phyloP scores from a whole-genome alignment of 2,329 filamentous ascomycete genomes.

The Coniochaeta sp. region DNA sequence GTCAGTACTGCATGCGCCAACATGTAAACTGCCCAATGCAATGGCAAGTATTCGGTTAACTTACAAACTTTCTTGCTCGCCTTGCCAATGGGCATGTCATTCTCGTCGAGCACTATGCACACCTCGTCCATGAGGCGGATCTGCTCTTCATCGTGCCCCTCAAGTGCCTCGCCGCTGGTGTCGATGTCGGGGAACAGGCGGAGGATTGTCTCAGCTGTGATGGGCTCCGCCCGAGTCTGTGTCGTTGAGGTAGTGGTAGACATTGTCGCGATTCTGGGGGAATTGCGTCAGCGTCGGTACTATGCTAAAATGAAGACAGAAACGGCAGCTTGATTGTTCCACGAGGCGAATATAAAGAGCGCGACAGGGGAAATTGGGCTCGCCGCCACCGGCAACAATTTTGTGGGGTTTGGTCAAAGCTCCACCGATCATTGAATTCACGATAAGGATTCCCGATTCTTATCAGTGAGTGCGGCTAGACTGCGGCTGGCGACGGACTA shows the following conservation, averaged over 20 bases:
- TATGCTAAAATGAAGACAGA: neutral
- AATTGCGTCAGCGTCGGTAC: neutral
- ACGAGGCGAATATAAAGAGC: neutral
- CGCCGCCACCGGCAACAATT: neutral
- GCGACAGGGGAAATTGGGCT: neutral
- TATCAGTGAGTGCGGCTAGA: too few species aligned
- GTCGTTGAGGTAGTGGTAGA: constrained; percentile 35
- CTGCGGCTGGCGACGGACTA: too few species aligned
- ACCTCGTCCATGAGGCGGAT: constrained; percentile 98
- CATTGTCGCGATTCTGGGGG: constrained; percentile 12
- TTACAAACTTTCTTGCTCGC: constrained; percentile 96
- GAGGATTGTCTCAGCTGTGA: constrained; percentile 81
- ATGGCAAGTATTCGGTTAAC: constrained; percentile 22
- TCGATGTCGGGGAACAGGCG: constrained; percentile 81
- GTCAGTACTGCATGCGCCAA: neutral
- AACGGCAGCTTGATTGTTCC: neutral
- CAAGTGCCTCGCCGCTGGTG: constrained; percentile 65
- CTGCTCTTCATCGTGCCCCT: constrained; percentile 94
- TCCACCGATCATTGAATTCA: too few species aligned
- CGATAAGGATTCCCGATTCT: too few species aligned
- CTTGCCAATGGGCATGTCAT: constrained; percentile 88
- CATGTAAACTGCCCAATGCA: constrained; percentile 8
- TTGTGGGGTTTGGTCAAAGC: neutral
- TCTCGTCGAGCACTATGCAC: constrained; percentile 90
- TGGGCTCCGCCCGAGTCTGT: constrained; percentile 46